Conservation (phyloP, 179 eudicot species). For the Actinidia polygama region DNA sequence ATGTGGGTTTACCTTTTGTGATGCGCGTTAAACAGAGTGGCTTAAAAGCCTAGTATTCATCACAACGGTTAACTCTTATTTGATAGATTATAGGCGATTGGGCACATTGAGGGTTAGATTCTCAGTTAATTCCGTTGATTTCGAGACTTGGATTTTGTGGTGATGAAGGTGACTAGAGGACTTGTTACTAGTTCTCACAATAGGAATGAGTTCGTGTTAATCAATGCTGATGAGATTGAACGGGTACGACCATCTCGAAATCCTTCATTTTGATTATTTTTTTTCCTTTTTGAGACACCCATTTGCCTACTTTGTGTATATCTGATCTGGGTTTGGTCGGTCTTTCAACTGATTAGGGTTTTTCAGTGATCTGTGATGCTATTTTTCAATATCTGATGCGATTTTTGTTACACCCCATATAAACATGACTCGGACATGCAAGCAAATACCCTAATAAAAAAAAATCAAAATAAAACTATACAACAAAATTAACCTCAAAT, state of each 20-base stretch:
- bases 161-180: not conserved
- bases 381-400: no score
- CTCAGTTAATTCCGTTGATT: no score
- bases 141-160: not conserved
- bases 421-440: no score
- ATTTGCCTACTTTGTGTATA: not conserved
- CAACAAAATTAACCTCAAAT: no score
- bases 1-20: no score
- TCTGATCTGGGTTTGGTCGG: not conserved
- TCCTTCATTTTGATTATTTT: not conserved
- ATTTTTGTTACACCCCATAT: no score
- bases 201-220: slow-evolving; percentile 2
- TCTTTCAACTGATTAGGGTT: not conserved
- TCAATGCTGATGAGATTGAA: slow-evolving; percentile 2
- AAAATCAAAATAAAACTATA: no score
- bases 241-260: not conserved
- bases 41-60: no score
- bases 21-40: no score
- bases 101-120: not conserved
- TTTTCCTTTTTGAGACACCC: not conserved
- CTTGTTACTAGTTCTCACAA: not conserved
- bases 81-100: not conserved
- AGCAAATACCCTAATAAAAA: no score
- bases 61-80: no score
- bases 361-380: not conserved